Evolutionary conservation across 2,329 filamentous ascomycete genomes (phyloP).

Genomic region (Cladosporium colombiae): DNA sequence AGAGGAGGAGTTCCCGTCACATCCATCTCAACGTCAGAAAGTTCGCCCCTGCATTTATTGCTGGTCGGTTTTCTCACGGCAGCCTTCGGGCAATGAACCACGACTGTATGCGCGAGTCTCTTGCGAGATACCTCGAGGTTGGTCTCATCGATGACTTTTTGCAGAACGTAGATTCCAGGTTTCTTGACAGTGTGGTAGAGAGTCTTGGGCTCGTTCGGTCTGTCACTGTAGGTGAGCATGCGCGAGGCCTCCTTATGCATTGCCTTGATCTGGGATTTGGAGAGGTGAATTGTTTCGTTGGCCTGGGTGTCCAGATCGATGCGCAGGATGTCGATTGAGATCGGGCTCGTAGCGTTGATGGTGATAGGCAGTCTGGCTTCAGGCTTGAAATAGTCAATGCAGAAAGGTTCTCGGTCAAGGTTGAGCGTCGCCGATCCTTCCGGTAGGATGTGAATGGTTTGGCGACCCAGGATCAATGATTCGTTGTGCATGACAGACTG

Average conservation of each 20-base stretch:
- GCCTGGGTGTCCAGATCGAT: conserved; percentile 78
- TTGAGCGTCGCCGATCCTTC: conserved; percentile 91
- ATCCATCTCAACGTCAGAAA: conserved; percentile 81
- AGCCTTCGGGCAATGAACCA: conserved; percentile 83
- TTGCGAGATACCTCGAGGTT: conserved; percentile 67
- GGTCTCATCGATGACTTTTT: conserved; percentile 86
- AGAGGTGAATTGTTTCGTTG: conserved; percentile 78
- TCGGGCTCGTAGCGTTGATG: conserved; percentile 90
- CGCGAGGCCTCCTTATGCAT: conserved; percentile 72
- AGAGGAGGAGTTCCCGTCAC: conserved; percentile 87
- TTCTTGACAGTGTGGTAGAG: conserved; percentile 79
- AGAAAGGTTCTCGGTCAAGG: conserved; percentile 76
- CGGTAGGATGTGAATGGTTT: conserved; percentile 95
- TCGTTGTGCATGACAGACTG: conserved; percentile 86
- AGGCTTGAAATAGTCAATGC: conserved; percentile 66
- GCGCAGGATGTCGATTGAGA: conserved; percentile 84
- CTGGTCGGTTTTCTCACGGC: conserved; percentile 65
- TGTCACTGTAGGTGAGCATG: conserved; percentile 49
- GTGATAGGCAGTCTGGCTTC: conserved; percentile 74
- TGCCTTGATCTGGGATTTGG: conserved; percentile 70
- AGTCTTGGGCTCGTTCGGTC: conserved; percentile 40
- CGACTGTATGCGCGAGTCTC: conserved; percentile 76
- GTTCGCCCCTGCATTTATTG: conserved; percentile 79
- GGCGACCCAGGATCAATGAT: conserved; percentile 90
- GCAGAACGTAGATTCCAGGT: conserved; percentile 81